Evolutionary conservation across 306 rosid species (phyloP).

Genomic region (Glycine tomentella): DNA sequence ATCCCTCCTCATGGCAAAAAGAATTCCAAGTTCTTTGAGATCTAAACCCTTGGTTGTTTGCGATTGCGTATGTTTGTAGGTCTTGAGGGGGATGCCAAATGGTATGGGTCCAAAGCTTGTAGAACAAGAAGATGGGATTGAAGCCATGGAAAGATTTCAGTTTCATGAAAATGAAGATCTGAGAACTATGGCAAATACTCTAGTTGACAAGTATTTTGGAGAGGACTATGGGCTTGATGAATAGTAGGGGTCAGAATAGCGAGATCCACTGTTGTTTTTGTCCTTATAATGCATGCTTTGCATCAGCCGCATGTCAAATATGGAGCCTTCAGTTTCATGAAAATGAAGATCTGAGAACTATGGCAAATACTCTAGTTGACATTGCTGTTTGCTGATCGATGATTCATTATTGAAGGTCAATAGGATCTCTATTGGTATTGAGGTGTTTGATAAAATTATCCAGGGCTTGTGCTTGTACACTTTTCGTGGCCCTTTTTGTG

Average conservation of each 20-base stretch:
- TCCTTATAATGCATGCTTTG: constrained; percentile 15
- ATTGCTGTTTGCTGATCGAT: constrained; percentile 21
- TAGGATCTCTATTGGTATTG: constrained; percentile 26
- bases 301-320: constrained; percentile 26
- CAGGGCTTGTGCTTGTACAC: constrained; percentile 12
- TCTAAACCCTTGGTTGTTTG: constrained; percentile 29
- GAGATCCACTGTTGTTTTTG: neutral
- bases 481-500: neutral
- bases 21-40: constrained; percentile 14
- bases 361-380: constrained; percentile 91
- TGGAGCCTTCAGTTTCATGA: constrained; percentile 81
- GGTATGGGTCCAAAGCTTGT: constrained; percentile 89
- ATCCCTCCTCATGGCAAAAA: neutral
- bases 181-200: constrained; percentile 86
- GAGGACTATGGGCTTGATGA: constrained; percentile 90
- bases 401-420: constrained; percentile 36
- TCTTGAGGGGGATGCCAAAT: constrained; percentile 89
- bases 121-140: constrained; percentile 91
- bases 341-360: constrained; percentile 87
- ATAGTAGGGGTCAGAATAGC: constrained; percentile 34
- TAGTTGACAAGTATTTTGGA: constrained; percentile 92
- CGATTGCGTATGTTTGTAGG: constrained; percentile 57
- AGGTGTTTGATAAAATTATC: constrained; percentile 30
- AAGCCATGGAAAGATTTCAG: constrained; percentile 98
- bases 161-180: constrained; percentile 94